Conservation (phyloP, 208 protist species). For the Trypanosoma congolense region DNA sequence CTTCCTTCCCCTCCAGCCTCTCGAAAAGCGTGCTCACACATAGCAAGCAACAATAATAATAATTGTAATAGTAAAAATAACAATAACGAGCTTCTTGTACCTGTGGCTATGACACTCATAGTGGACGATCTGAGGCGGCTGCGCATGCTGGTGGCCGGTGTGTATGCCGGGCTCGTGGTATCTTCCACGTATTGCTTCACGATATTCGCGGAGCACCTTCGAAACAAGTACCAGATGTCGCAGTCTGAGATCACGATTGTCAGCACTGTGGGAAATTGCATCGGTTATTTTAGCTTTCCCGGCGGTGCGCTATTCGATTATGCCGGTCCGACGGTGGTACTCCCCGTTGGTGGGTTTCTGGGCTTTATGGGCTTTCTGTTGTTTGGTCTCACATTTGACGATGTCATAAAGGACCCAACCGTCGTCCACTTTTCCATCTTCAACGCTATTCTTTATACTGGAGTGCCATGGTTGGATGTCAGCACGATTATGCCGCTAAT, state of each 20-base stretch:
- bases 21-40: no score
- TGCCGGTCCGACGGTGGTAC: conserved; percentile 39
- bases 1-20: no score
- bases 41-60: conserved; percentile 1
- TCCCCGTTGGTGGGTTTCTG: conserved; percentile 17
- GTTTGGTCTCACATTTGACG: conserved; percentile 52
- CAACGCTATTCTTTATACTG: conserved; percentile 51
- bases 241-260: conserved; percentile 46
- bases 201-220: conserved; percentile 43
- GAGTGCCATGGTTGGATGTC: conserved; percentile 46
- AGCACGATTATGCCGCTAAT: conserved; percentile 65
- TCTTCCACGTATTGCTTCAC: conserved; percentile 56
- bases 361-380: conserved; percentile 37
- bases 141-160: conserved; percentile 1
- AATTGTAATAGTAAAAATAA: no score
- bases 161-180: conserved; percentile 11
- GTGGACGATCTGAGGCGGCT: neutral
- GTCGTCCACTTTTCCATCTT: conserved; percentile 42
- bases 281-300: conserved; percentile 43
- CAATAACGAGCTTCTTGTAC: no score
- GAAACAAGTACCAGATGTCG: conserved; percentile 29
- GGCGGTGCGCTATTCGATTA: conserved; percentile 56
- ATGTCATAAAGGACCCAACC: conserved; percentile 21
- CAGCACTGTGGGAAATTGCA: conserved; percentile 39
- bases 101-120: conserved; percentile 1